Base-by-base conservation (phyloP, 106 monocot species). In the Gastrodia elata region DNA sequence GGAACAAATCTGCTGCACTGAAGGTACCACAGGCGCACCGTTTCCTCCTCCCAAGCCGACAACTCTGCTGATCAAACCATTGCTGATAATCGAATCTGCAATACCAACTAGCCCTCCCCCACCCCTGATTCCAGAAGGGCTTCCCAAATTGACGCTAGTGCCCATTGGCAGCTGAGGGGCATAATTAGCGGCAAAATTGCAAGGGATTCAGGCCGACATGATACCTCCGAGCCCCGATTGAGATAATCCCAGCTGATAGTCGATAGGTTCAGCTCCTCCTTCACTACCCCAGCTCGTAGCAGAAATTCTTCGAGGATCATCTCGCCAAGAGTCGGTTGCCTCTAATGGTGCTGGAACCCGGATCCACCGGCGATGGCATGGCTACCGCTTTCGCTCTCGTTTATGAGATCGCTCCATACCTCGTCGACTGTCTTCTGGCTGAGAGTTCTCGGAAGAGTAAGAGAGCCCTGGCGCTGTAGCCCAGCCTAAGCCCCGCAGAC, bases 221-320 rank as follows among this genome's bases (percentile, higher is more conserved):
- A 56, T 26, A 39, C 56, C 43, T 15, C 57, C 15, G 16, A 32
- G 71, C 40, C 33, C 43, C 42, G 65, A 22, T 37, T 61, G 42
- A 13, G 73, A 3, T 37, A 73, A 52, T 1, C 71, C 44, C 5
- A 79, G 61, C 13, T 34, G 6, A 69, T 22, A 1, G 48, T 39
- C 26, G 71, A 38, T 24, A 30, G 4, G 20, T 30, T 26, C 4
- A 34, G 13, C 64, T 77, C 70, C 37, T 84, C 80, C 48, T 72
- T 73, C 37, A 74, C 80, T 6, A 78, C 85, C 13, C 87, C 83
- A 5, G 89, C 92, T 30, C 89, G 79, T 14, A 92, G 78, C 71
- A 92, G 39, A 44, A 92, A 92, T 73, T 92, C 92, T 74, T 92
- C 92, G 4, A 92, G 82, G 8, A 89, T 92, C 84, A 86, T 89